Percentiles rank a stretch among this genome's conserved stretches.
These are phyloP conservation scores for Eucalyptus regnans DNA, from an alignment of 345 rosid species.

Conservation along the genomic window DNA sequence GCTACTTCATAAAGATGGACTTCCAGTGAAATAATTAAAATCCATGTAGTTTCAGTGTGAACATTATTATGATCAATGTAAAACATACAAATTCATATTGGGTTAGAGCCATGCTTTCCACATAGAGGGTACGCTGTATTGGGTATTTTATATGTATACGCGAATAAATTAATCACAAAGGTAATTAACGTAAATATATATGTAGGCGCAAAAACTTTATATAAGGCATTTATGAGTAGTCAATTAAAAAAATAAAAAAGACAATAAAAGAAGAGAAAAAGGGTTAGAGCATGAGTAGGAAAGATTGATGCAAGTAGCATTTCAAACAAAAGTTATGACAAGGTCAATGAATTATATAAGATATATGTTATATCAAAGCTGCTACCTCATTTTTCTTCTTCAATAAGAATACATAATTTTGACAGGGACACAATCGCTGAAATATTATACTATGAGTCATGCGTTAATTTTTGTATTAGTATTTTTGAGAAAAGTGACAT, in stretches of 20 bases:
- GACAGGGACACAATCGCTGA: not conserved
- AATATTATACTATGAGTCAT: not conserved
- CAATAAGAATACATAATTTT: not conserved
- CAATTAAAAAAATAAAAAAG: not conserved
- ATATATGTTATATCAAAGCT: not conserved
- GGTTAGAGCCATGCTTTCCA: too few relatives aligned
- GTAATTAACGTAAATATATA: too few relatives aligned
- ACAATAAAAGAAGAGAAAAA: not conserved
- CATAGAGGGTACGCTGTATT: accelerated
- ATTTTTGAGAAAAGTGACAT: not conserved
- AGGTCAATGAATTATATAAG: not conserved
- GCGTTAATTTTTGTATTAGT: not conserved
- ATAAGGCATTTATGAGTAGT: not conserved
- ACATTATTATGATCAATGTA: not conserved
- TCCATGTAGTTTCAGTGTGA: not conserved
- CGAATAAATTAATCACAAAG: too few relatives aligned
- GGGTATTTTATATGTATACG: too few relatives aligned
- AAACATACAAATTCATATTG: not conserved
- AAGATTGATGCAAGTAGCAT: not conserved
- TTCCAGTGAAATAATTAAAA: not conserved
- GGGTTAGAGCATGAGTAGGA: not conserved
- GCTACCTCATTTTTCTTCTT: not conserved
- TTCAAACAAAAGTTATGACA: not conserved
- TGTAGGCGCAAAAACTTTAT: too few relatives aligned
- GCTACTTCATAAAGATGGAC: not conserved